phyloP scores from a whole-genome alignment of 202 grass and related monocot species.

The Schoenoplectus tabernaemontani region DNA sequence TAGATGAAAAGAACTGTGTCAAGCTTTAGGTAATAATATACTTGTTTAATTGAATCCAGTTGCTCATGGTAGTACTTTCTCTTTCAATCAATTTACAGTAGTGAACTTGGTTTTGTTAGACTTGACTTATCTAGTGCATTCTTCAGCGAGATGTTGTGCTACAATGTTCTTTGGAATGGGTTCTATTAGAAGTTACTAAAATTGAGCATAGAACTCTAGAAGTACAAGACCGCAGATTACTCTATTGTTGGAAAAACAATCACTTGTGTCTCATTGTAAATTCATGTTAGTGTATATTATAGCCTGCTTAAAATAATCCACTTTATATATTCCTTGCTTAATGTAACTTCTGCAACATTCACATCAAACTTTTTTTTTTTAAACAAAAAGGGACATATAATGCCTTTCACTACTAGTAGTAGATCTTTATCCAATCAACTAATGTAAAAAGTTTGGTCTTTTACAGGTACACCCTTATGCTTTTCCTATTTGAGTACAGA shows the following conservation, averaged over 20 bases:
- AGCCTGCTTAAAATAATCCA: not conserved
- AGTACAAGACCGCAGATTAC: not conserved
- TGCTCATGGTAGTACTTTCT: not conserved
- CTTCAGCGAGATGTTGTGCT: not conserved
- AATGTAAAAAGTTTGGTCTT: not conserved
- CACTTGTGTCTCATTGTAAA: not conserved
- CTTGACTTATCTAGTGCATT: not conserved
- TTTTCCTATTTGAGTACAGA: constrained; percentile 92
- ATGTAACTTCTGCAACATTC: not conserved
- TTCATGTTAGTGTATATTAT: too few relatives aligned
- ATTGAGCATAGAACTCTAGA: not conserved
- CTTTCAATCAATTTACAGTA: not conserved
- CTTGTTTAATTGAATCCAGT: not conserved
- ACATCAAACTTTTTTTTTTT: not conserved
- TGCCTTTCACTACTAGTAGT: not conserved
- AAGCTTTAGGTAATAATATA: not conserved
- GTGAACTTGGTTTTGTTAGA: not conserved
- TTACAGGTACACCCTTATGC: constrained; percentile 64
- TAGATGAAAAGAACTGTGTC: not conserved
- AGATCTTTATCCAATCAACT: not conserved
- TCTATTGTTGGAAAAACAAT: not conserved
- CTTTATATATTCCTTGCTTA: not conserved
- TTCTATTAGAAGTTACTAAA: not conserved
- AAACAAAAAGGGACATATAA: not conserved
- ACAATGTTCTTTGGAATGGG: not conserved